A percentile compares a stretch with the other conserved stretches of the same genome.
Conservation (phyloP, 306 rosid species). For the Lablab purpureus region DNA sequence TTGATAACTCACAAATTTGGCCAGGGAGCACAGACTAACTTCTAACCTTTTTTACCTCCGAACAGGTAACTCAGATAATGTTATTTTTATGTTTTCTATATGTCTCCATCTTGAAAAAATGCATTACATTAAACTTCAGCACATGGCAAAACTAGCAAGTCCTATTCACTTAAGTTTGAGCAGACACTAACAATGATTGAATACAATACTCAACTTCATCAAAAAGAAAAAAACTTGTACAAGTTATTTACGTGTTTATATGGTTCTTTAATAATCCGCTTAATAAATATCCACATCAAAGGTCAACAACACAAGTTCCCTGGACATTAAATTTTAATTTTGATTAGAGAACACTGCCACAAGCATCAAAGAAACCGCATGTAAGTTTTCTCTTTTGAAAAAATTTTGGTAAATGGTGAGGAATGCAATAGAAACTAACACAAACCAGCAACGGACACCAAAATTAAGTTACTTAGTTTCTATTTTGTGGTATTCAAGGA, state of each 20-base stretch:
- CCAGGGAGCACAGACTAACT: conserved; percentile 10
- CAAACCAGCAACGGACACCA: conserved; percentile 25
- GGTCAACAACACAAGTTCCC: background rate
- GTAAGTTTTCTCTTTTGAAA: background rate
- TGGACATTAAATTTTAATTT: background rate
- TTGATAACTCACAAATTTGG: conserved; percentile 33
- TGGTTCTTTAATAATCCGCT: background rate
- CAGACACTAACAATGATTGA: background rate
- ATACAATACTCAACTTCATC: conserved; percentile 6
- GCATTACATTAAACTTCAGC: background rate
- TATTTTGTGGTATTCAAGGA: background rate
- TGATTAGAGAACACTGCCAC: background rate
- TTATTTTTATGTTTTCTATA: conserved; percentile 18
- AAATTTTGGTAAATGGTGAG: conserved; percentile 4
- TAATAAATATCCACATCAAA: background rate
- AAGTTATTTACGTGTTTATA: background rate
- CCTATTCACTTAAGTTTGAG: background rate
- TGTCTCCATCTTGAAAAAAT: background rate
- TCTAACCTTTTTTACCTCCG: background rate
- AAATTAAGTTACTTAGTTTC: background rate
- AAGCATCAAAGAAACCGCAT: background rate
- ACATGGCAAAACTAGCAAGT: conserved; percentile 14
- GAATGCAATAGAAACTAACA: conserved; percentile 3
- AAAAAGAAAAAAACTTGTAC: background rate
- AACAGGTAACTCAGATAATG: background rate